Base-by-base conservation (phyloP, 2,329 filamentous ascomycete species). In the Cadophora luteo-olivacea region DNA sequence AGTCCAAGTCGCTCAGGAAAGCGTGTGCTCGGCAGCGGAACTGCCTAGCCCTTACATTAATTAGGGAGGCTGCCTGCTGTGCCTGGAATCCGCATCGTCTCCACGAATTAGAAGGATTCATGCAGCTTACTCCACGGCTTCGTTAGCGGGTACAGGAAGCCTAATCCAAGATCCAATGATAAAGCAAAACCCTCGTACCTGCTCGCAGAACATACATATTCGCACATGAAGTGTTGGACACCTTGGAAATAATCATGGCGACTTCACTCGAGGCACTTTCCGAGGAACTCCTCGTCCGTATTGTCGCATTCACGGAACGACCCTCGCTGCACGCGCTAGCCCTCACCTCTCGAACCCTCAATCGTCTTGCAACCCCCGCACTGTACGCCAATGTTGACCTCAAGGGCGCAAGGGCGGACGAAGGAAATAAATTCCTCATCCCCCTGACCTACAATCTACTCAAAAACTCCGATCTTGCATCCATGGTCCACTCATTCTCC, bases 201-300 rank as follows among this genome's bases (percentile, higher is more conserved):
- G 36, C 36, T 45, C 4, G 12, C 41, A 45, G 16, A 5, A 45
- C 12, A 45, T 2, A 45, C 12, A 45, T 45, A 14, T 45, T 19
- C 16, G 41, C 41, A 45, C 19, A 2, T 45, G 41, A 19, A 45
- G 41, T 45, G 3, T 11, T 45, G 1, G 16, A 45, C 3, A 45
- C 3, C 41, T 45, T 14, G 14, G 4, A 25, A 14, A 32, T 4
- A 32, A 29, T 32, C 24, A 54, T 54, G 51, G 14, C 51, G 19
- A 16, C 24, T 19, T 54, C 24, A 14, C 51, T 54, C 1, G 51
- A 54, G 16, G 24, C 51, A 32, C 32, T 60, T 3, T 38, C 32
- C 36, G 55, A 60, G 22, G 55, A 60, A 60, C 55, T 60, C 32
- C 55, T 60, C 32, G 36, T 41, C 19, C 32, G 32, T 2, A 60